These are phyloP conservation scores for Phytopythium kandeliae DNA, from an alignment of 352 stramenopile genomes.

Conservation along the genomic window DNA sequence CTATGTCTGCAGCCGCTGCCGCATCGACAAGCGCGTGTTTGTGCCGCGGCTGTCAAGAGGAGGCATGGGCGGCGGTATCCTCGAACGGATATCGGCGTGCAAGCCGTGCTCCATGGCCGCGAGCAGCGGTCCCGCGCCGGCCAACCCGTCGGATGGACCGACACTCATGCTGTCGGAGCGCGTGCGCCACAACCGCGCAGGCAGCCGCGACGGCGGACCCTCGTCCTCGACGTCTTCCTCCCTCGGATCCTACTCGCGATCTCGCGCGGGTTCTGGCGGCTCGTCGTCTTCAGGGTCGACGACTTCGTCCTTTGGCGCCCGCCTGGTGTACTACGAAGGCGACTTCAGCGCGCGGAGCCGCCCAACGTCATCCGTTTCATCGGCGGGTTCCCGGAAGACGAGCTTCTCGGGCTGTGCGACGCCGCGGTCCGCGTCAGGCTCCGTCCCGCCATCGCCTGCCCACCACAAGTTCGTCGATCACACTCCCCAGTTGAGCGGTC, in stretches of 20 bases:
- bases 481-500: neutral
- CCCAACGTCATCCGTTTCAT: neutral
- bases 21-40: constrained; percentile 25
- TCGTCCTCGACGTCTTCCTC: constrained; percentile 10
- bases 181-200: neutral
- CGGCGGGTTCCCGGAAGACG: neutral
- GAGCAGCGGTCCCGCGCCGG: constrained; percentile 5
- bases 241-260: constrained; percentile 3
- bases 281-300: constrained; percentile 9
- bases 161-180: neutral
- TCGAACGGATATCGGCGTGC: constrained; percentile 14
- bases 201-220: constrained; percentile 6
- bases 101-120: constrained; percentile 18
- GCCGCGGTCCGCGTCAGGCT: neutral
- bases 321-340: constrained; percentile 4
- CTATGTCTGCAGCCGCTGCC: constrained; percentile 24
- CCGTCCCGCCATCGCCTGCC: neutral
- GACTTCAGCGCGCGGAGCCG: neutral
- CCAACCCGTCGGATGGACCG: neutral
- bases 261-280: constrained; percentile 10
- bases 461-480: neutral
- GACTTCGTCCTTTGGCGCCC: neutral
- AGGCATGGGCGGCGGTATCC: constrained; percentile 8
- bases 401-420: neutral
- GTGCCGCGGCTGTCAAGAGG: constrained; percentile 9